phyloP scores from a whole-genome alignment of 768 basidiomycete species.

The Imleria badia region DNA sequence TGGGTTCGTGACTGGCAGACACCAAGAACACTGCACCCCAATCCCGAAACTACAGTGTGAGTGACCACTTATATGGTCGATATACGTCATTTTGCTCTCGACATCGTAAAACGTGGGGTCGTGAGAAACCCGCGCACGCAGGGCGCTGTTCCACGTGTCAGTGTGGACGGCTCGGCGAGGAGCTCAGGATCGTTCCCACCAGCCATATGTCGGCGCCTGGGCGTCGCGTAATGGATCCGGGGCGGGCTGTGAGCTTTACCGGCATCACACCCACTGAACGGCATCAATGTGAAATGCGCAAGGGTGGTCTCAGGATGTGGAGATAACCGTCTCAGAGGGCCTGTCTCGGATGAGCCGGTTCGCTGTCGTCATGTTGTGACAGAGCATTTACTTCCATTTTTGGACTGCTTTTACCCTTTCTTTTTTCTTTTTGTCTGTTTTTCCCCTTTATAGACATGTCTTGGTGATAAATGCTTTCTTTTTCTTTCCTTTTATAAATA shows the following conservation, averaged over 20 bases:
- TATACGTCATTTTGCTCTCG: constrained; percentile 31
- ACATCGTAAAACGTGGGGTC: constrained; percentile 43
- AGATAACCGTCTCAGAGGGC: constrained; percentile 23
- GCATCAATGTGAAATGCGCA: constrained; percentile 15
- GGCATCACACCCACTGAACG: constrained; percentile 15
- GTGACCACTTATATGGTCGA: constrained; percentile 10
- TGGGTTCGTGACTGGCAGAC: constrained; percentile 2
- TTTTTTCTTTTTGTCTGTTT: constrained; percentile 4
- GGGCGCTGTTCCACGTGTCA: constrained; percentile 20
- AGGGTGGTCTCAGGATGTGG: constrained; percentile 15
- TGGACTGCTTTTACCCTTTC: not conserved
- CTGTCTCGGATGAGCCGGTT: constrained; percentile 30
- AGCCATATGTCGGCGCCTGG: not conserved
- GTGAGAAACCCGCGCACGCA: constrained; percentile 31
- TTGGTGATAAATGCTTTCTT: constrained; percentile 2
- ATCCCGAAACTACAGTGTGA: constrained; percentile 19
- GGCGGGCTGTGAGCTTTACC: constrained; percentile 17
- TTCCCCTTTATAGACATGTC: constrained; percentile 21
- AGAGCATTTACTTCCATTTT: constrained; percentile 3
- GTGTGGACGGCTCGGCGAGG: constrained; percentile 1
- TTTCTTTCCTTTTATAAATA: constrained; percentile 10
- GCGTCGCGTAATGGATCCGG: not conserved
- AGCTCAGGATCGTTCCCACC: constrained; percentile 2
- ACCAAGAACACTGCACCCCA: not conserved
- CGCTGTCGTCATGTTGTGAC: constrained; percentile 24